Evolutionary conservation across 2,329 filamentous ascomycete genomes (phyloP), one percentile per base, ranked within the genome.

Genomic region (Colletotrichum liriopes): DNA sequence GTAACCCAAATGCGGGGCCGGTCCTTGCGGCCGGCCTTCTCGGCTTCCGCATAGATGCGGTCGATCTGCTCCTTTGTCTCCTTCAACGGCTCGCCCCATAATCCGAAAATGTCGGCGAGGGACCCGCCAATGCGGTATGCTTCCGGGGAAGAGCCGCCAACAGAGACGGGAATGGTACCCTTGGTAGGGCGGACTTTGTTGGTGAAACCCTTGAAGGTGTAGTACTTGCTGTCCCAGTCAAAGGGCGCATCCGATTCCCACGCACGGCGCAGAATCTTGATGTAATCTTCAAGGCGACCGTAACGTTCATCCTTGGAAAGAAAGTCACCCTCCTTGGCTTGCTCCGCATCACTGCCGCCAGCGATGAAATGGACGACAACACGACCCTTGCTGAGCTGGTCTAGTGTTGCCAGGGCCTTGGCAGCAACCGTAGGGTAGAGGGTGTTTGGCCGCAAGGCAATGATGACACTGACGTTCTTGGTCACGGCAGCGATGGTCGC

Each of bases 301-400:
- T 91, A 91, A 11, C 89, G 86, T 77, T 90, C 81, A 12, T 87
- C 85, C 76, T 91, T 91, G 77, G 76, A 82, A 2, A 90, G 76
- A 75, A 89, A 91, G 74, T 91, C 89, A 14, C 89, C 89, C 77
- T 91, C 89, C 35, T 83, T 84, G 0, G 88, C 88, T 78, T 91
- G 89, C 73, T 91, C 89, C 3, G 79, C 85, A 66, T 91, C 89
- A 68, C 85, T 90, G 59, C 89, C 89, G 37, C 89, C 89, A 0
- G 89, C 89, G 73, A 91, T 91, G 76, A 91, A 90, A 75, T 91
- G 89, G 14, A 91, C 89, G 0, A 91, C 89, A 5, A 85, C 89
- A 12, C 89, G 86, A 9, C 89, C 89, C 3, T 78, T 80, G 77
- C 87, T 87, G 35, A 91, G 86, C 73, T 91, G 89, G 74, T 91